Evolutionary conservation across 2,329 filamentous ascomycete species (phyloP), one percentile per base, ranked within the genome.

Genomic region (Bipolaris victoriae): DNA sequence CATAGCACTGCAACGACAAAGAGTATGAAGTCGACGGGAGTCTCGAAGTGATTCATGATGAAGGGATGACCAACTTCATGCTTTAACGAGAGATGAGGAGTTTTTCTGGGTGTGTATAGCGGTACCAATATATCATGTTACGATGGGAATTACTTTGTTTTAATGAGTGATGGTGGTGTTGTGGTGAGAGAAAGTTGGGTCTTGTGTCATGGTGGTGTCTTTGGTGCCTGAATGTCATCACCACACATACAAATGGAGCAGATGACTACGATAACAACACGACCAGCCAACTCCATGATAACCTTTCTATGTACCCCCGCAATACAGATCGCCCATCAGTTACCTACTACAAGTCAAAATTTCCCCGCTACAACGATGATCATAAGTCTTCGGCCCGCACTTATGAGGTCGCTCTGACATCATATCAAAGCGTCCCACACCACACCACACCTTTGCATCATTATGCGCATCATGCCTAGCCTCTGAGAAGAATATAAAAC

Each of bases 331-430:
- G 5, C 20, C 36, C 24, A 26, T 29, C 20, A 48, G 16, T 43
- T 35, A 47, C 18, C 29, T 24, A 24, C 22, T 26, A 43, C 26
- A 44, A 29, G 26, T 16, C n/a, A 22, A 37, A 24, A 20, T 48
- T 48, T 40, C 22, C 45, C 16, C 11, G 37, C 37, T 2, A 9
- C 37, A 44, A 48, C 41, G 36, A 24, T 24, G 24, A 24, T 41
- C 39, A 15, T 4, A 22, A 7, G 10, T 29, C 35, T 39, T 43
- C 22, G 44, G 46, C 46, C 54, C 56, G 39, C 24, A 20, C 24
- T 49, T 44, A 64, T 66, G 65, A 66, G 59, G 63, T 66, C 56
- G 57, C 24, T 53, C 56, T 68, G 63, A 66, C 55, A 57, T 67
- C 61, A 66, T 60, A 11, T 7, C 24, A 10, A 10, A 57, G 50